These are phyloP conservation scores for Schoenoplectus tabernaemontani DNA, from an alignment of 202 grass and related monocot species.

Conservation along the genomic window DNA sequence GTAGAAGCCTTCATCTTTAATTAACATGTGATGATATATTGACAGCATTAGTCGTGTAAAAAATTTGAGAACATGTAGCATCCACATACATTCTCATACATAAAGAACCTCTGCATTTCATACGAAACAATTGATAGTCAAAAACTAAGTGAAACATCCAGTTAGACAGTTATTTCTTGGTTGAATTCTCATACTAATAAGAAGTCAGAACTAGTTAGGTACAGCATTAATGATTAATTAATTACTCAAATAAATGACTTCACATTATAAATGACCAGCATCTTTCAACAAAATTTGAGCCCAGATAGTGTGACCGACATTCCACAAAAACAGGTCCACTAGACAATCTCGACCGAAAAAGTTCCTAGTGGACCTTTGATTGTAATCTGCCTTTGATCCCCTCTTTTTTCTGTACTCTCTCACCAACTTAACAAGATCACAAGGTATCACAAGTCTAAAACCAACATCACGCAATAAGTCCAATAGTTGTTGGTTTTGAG, in stretches of 20 bases:
- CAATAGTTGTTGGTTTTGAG: constrained; percentile 46
- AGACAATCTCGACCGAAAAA: constrained; percentile 1
- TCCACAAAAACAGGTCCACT: constrained; percentile 12
- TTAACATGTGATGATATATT: too few relatives aligned
- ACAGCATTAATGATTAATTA: background rate
- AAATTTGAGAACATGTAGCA: background rate
- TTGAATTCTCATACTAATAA: background rate
- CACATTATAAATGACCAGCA: background rate
- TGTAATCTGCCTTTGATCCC: constrained; percentile 27
- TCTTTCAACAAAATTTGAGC: constrained; percentile 8
- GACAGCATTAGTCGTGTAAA: too few relatives aligned
- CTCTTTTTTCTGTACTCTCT: constrained; percentile 24
- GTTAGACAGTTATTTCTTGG: background rate
- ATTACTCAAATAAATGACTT: background rate
- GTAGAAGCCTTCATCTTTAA: background rate
- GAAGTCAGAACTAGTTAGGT: background rate
- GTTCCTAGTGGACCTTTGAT: background rate
- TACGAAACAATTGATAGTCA: constrained; percentile 4
- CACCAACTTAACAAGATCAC: constrained; percentile 26
- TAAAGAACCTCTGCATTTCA: background rate
- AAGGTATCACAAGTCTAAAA: constrained; percentile 51
- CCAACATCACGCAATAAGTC: constrained; percentile 44
- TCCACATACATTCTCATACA: background rate
- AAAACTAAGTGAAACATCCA: background rate
- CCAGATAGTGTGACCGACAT: background rate